A percentile compares a stretch with the other conserved stretches of the same genome.
Evolutionary conservation across 2,329 filamentous ascomycete species (phyloP).

Genomic region (Blumeriella jaapii): DNA sequence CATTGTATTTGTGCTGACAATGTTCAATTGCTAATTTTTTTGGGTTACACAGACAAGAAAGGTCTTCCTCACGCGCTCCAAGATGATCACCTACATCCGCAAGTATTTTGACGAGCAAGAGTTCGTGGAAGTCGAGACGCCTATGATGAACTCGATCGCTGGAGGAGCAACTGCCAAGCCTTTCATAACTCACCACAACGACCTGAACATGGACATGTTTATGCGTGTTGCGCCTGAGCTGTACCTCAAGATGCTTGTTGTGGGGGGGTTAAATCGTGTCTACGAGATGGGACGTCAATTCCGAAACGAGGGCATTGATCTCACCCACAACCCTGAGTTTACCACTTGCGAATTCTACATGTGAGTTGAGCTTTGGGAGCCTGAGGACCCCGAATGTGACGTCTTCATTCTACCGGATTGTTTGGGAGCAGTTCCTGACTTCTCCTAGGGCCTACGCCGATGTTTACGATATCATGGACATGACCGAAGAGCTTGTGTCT

Average conservation of each 20-base stretch:
- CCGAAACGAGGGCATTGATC: constrained; percentile 81
- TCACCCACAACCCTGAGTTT: constrained; percentile 97
- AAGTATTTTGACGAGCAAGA: constrained; percentile 76
- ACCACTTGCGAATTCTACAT: constrained; percentile 96
- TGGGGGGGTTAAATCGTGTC: constrained; percentile 86
- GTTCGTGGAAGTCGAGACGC: constrained; percentile 91
- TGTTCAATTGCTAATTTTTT: too few relatives aligned
- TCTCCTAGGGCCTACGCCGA: constrained; percentile 42
- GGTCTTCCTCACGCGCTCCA: constrained; percentile 73
- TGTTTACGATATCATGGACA: constrained; percentile 79
- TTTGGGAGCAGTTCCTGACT: neutral
- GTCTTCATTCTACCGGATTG: too few relatives aligned
- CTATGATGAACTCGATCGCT: constrained; percentile 93
- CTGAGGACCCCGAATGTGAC: too few relatives aligned
- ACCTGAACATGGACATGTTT: constrained; percentile 86
- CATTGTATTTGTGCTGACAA: too few relatives aligned
- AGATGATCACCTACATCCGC: constrained; percentile 82
- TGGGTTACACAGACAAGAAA: constrained; percentile 55
- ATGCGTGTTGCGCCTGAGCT: constrained; percentile 92
- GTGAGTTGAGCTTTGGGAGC: constrained; percentile 21
- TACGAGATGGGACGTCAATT: constrained; percentile 96
- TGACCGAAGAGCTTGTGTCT: constrained; percentile 89
- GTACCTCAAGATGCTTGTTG: constrained; percentile 90
- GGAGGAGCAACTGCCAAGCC: constrained; percentile 93
- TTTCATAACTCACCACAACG: constrained; percentile 93